Evolutionary conservation across 768 basidiomycete genomes (phyloP).

Genomic region (Fistulinella prunicolor): DNA sequence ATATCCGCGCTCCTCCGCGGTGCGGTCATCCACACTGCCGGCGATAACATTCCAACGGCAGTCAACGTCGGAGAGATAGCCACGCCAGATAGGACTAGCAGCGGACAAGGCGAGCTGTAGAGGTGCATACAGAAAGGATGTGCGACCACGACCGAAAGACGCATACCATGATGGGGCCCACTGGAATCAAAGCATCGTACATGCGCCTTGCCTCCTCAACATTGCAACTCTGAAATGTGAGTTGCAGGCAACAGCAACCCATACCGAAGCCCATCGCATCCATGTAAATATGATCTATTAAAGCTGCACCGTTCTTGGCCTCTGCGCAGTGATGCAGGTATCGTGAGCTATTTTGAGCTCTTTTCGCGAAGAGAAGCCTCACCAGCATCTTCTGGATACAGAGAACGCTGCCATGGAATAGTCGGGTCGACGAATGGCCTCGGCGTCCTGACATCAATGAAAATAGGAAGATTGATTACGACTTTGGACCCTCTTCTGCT

Average conservation of each 20-base stretch:
- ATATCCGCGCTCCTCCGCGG: conserved; percentile 88
- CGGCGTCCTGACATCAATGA: conserved; percentile 83
- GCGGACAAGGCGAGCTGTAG: conserved; percentile 87
- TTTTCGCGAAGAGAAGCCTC: conserved; percentile 21
- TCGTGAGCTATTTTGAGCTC: conserved; percentile 8
- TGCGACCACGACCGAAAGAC: neutral
- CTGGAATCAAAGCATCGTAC: conserved; percentile 94
- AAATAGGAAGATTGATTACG: conserved; percentile 92
- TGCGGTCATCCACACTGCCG: conserved; percentile 97
- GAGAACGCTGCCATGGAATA: conserved; percentile 82
- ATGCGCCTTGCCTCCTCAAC: conserved; percentile 87
- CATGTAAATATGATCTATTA: conserved; percentile 90
- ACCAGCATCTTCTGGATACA: conserved; percentile 87
- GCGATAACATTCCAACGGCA: conserved; percentile 99
- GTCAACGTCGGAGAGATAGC: conserved; percentile 94
- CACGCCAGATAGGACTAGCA: conserved; percentile 92
- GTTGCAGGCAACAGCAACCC: conserved; percentile 97
- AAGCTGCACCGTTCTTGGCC: conserved; percentile 86
- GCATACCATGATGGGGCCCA: conserved; percentile 91
- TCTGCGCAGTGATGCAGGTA: conserved; percentile 42
- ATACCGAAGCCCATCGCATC: conserved; percentile 99
- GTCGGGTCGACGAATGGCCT: conserved; percentile 88
- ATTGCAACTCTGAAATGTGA: conserved; percentile 97
- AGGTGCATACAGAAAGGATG: conserved; percentile 3
- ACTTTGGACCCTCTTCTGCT: conserved; percentile 89